Evolutionary conservation across 305 asterid species (phyloP).

Genomic region (Fraxinus velutina): DNA sequence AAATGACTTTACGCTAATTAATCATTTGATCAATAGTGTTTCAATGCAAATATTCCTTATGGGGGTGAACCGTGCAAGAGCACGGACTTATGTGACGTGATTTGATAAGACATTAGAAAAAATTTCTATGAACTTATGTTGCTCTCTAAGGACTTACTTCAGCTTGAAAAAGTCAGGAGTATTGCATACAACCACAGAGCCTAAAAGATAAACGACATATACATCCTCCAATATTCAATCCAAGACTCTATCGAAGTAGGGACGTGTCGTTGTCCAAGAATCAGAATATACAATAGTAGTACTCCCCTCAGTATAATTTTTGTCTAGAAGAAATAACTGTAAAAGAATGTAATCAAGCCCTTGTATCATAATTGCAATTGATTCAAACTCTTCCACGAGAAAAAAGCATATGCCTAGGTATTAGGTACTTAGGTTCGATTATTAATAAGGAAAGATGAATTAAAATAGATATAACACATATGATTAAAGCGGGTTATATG

Average conservation of each 20-base stretch:
- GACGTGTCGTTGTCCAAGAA: neutral
- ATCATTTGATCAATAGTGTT: neutral
- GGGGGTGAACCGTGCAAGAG: neutral
- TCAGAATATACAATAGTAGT: neutral
- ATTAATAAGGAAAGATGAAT: neutral
- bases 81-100: neutral
- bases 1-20: neutral
- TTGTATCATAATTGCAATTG: neutral
- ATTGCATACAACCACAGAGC: neutral
- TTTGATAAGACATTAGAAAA: neutral
- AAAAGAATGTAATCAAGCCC: neutral
- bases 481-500: neutral
- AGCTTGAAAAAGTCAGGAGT: neutral
- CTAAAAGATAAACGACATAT: neutral
- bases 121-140: neutral
- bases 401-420: neutral
- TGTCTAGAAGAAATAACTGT: neutral
- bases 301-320: neutral
- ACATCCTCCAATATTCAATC: neutral
- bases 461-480: neutral
- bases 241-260: neutral
- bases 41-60: neutral
- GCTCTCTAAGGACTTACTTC: neutral
- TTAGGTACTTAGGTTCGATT: neutral
- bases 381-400: neutral